Conservation (phyloP, 495 filamentous ascomycete genomes). For the Penicillium cosmopolitanum region DNA sequence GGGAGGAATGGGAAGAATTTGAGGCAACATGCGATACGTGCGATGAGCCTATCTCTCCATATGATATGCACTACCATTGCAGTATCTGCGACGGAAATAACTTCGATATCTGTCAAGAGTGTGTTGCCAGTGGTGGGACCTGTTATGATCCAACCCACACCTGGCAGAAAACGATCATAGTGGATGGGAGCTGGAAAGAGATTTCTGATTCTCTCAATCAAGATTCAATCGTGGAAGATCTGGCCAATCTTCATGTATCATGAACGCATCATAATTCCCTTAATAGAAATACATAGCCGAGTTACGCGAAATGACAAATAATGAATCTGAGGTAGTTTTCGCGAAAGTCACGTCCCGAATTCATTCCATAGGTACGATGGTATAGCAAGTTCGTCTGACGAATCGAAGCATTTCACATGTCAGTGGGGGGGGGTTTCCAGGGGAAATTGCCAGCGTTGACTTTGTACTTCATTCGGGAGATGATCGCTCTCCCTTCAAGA, state of each 20-base stretch:
- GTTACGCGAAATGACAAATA: too few species aligned
- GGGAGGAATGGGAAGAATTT: background rate
- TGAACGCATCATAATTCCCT: background rate
- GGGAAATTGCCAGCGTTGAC: too few species aligned
- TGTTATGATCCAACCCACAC: slow-evolving; percentile 15
- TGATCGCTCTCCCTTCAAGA: too few species aligned
- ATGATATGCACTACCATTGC: slow-evolving; percentile 15
- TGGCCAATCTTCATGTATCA: background rate
- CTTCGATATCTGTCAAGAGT: slow-evolving; percentile 17
- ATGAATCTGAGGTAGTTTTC: background rate
- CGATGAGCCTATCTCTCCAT: background rate
- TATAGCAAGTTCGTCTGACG: too few species aligned
- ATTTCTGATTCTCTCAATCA: slow-evolving; percentile 1
- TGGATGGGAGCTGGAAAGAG: background rate
- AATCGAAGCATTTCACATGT: too few species aligned
- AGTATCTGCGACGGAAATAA: slow-evolving; percentile 4
- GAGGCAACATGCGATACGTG: slow-evolving; percentile 13
- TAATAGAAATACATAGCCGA: too few species aligned
- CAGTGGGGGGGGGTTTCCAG: too few species aligned
- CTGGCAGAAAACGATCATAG: slow-evolving; percentile 1
- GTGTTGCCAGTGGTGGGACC: slow-evolving; percentile 4
- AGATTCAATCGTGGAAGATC: background rate
- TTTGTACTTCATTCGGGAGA: background rate
- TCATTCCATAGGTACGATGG: too few species aligned
- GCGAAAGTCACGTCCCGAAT: too few species aligned